phyloP scores from a whole-genome alignment of 2,329 filamentous ascomycete genomes.

The Trichoderma sp. region DNA sequence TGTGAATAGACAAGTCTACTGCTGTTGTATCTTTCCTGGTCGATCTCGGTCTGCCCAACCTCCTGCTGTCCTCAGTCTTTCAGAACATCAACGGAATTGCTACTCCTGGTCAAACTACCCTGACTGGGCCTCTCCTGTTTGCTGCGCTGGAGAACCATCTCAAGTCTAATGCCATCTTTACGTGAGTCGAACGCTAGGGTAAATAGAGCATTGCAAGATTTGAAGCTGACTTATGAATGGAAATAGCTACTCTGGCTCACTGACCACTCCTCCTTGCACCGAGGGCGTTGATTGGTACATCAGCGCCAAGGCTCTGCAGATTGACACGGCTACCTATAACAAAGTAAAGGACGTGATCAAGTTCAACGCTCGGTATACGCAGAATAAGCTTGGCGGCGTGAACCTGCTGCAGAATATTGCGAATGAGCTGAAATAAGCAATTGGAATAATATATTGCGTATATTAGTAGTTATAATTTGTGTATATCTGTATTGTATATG shows the following conservation, averaged over 20 bases:
- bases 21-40: slow-evolving; percentile 38
- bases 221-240: background rate
- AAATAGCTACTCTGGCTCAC: slow-evolving; percentile 57
- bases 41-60: slow-evolving; percentile 6
- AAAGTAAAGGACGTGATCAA: slow-evolving; percentile 57
- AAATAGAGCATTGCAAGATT: no score
- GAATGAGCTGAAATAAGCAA: background rate
- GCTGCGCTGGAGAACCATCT: slow-evolving; percentile 44
- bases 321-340: slow-evolving; percentile 55
- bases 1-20: slow-evolving; percentile 18
- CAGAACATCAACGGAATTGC: slow-evolving; percentile 43
- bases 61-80: slow-evolving; percentile 45
- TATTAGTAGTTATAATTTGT: background rate
- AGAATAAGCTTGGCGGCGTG: slow-evolving; percentile 51
- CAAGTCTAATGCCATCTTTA: slow-evolving; percentile 36
- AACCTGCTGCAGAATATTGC: slow-evolving; percentile 35
- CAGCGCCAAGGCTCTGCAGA: slow-evolving; percentile 47
- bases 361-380: slow-evolving; percentile 60
- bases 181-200: slow-evolving; percentile 31
- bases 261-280: slow-evolving; percentile 66
- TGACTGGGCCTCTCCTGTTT: slow-evolving; percentile 49
- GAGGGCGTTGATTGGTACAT: slow-evolving; percentile 61
- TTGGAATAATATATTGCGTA: no score
- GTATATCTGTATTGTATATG: background rate
- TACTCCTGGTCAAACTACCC: slow-evolving; percentile 45